These are phyloP conservation scores for Ruellia speciosa DNA, from an alignment of 305 asterid genomes.

Conservation along the genomic window DNA sequence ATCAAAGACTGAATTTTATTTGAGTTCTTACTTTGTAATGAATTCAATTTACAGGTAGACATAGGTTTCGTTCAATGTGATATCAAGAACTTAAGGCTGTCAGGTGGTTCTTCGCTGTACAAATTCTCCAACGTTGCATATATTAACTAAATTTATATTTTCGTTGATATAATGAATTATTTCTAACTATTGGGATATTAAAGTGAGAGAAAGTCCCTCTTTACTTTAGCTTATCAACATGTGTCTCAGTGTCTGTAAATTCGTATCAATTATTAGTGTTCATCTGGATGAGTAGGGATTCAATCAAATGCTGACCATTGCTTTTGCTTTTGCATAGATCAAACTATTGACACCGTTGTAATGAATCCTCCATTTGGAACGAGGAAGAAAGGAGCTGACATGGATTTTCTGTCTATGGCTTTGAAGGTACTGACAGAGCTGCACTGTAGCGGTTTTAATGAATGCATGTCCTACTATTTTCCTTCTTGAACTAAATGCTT, in stretches of 20 bases:
- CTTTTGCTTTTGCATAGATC: slow-evolving; percentile 36
- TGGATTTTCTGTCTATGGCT: slow-evolving; percentile 70
- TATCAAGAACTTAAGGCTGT: slow-evolving; percentile 45
- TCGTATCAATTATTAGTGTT: too few species aligned
- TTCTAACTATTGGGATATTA: neutral
- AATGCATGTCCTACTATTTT: slow-evolving; percentile 5
- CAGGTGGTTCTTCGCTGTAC: slow-evolving; percentile 38
- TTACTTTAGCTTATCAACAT: too few species aligned
- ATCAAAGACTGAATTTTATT: neutral
- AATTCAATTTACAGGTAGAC: slow-evolving; percentile 45
- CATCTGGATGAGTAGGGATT: neutral
- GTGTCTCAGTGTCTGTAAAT: too few species aligned
- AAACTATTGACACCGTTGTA: slow-evolving; percentile 60
- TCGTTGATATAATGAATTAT: neutral
- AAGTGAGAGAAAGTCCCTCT: too few species aligned
- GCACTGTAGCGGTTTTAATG: slow-evolving; percentile 7
- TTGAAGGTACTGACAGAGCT: slow-evolving; percentile 47
- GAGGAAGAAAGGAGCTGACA: slow-evolving; percentile 91
- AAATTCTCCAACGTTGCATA: neutral
- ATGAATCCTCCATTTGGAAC: slow-evolving; percentile 99
- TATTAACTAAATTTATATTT: neutral
- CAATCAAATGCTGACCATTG: slow-evolving; percentile 16
- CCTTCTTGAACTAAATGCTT: slow-evolving; percentile 1
- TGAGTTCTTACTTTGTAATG: slow-evolving; percentile 10
- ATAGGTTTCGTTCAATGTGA: slow-evolving; percentile 67